phyloP scores from a whole-genome alignment of 1,284 basidiomycete genomes.

The Coniophora puteana region DNA sequence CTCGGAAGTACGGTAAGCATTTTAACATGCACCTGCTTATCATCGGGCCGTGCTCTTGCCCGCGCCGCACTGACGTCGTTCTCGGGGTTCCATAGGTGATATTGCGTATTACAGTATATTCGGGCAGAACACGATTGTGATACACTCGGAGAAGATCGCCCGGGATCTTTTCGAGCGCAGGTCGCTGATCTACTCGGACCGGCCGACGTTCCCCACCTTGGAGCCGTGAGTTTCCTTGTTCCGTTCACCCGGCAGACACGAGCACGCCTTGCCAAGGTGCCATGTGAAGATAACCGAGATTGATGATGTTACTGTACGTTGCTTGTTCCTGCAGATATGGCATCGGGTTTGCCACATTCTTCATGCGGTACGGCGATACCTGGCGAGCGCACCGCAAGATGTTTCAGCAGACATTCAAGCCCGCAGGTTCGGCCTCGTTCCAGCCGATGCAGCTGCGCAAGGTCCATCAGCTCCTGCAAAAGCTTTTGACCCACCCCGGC shows the following conservation, averaged over 20 bases:
- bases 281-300: no score
- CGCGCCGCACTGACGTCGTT: neutral
- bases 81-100: neutral
- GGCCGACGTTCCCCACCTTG: neutral
- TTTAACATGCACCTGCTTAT: neutral
- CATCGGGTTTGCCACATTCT: neutral
- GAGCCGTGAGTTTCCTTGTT: neutral
- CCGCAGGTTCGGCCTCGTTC: neutral
- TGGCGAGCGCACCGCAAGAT: constrained; percentile 1
- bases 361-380: neutral
- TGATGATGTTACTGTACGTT: no score
- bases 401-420: neutral
- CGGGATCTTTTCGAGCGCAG: neutral
- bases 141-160: neutral
- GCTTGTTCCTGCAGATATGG: neutral
- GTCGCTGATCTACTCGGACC: neutral
- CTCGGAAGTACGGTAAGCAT: neutral
- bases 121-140: neutral
- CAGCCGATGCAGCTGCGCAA: neutral
- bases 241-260: neutral
- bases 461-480: neutral
- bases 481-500: no score
- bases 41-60: no score
- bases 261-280: neutral
- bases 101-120: neutral